Evolutionary conservation across 2,329 filamentous ascomycete genomes (phyloP), one percentile per base, ranked within the genome.

Genomic region (Thelonectria rubi): DNA sequence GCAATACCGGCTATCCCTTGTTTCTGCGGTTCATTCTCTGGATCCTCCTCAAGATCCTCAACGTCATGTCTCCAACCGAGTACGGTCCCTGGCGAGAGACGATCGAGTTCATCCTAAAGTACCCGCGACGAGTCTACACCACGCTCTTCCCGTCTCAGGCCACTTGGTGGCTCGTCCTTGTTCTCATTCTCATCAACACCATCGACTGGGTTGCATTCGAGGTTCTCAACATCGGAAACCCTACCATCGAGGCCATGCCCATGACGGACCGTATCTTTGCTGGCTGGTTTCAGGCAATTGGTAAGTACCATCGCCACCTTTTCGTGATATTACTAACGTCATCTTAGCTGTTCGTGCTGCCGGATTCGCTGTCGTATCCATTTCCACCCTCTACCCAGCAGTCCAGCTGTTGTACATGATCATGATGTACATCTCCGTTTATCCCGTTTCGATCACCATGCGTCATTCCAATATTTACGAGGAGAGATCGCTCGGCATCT

Each of bases 381-480:
- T 91, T 47, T 76, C 85, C 3, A 77, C 81, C 1, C 78, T 83
- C 2, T 83, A 83, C 40, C 85, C 87, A 6, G 86, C 85, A 2
- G 77, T 89, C 3, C 83, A 88, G 61, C 80, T 89, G 0, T 74
- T 86, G 2, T 89, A 87, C 67, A 78, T 88, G 12, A 81, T 89
- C 57, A 87, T 88, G 79, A 89, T 89, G 85, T 90, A 89, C 73
- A 85, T 89, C 43, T 86, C 86, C 1, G 85, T 83, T 2, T 89
- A 87, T 62, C 87, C 88, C 0, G 82, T 89, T 20, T 83, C 85
- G 24, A 86, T 89, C 60, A 87, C 84, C 1, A 85, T 89, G 76
- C 84, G 89, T 26, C 86, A 88, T 71, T 89, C 88, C 40, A 91
- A 91, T 69, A 86, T 90, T 30, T 92, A 92, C 70, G 89, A 91